Evolutionary conservation across 257 asterid genomes (phyloP).

Genomic region (Solanum ahanhuiri): DNA sequence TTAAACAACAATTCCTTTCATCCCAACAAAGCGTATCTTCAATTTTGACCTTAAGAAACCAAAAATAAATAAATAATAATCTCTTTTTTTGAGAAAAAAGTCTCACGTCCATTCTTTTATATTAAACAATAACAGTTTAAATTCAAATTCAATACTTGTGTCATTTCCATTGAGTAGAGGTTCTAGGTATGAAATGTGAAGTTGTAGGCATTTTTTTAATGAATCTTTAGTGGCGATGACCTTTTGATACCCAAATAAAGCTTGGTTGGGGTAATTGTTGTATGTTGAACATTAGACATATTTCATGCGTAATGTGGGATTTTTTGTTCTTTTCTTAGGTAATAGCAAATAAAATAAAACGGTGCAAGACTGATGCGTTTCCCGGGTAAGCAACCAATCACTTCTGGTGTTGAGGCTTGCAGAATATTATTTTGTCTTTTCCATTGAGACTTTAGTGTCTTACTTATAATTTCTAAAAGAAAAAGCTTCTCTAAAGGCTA

Average conservation of each 20-base stretch:
- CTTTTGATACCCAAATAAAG: background rate
- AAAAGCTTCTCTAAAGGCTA: background rate
- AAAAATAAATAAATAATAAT: background rate
- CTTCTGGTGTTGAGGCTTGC: background rate
- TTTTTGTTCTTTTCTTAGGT: slow-evolving; percentile 39
- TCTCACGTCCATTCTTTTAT: background rate
- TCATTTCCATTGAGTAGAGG: background rate
- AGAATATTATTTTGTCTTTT: background rate
- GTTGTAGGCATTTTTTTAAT: background rate
- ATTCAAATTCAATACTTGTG: background rate
- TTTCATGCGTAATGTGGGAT: background rate
- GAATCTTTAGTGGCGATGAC: background rate
- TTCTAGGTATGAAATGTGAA: background rate
- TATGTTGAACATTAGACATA: background rate
- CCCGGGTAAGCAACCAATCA: slow-evolving; percentile 42
- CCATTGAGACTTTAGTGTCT: background rate
- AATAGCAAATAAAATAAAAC: slow-evolving; percentile 73
- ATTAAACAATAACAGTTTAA: background rate
- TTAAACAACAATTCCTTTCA: background rate
- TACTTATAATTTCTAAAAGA: background rate
- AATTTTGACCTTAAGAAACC: background rate
- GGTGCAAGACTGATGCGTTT: slow-evolving; percentile 94
- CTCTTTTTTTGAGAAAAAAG: background rate
- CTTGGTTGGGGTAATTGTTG: background rate
- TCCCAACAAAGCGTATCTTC: background rate